Conservation (phyloP, 495 filamentous ascomycete genomes). For the Neurospora sp. region DNA sequence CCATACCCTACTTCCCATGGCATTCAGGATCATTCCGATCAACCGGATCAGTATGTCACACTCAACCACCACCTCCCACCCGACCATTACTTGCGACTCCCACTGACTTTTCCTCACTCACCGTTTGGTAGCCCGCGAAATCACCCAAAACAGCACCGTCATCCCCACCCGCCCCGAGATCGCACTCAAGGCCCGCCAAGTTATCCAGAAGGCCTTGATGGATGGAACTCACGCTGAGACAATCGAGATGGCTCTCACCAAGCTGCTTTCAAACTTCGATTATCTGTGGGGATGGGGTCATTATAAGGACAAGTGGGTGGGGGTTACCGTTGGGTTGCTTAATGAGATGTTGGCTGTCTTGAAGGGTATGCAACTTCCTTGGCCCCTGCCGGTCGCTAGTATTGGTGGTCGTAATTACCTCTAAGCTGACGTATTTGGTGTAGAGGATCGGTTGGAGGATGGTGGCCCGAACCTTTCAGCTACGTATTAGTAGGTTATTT, state of each 20-base stretch:
- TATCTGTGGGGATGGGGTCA: neutral
- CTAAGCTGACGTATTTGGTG: neutral
- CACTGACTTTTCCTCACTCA: neutral
- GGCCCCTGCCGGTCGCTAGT: neutral
- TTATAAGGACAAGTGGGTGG: neutral
- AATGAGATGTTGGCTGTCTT: neutral
- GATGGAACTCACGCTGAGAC: neutral
- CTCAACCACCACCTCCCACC: neutral
- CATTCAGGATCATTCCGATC: neutral
- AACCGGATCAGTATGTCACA: neutral
- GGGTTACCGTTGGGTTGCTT: neutral
- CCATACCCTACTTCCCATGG: neutral
- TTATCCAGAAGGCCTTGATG: neutral
- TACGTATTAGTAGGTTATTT: neutral
- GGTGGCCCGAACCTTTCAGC: neutral
- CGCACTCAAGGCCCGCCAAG: neutral
- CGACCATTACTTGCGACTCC: neutral
- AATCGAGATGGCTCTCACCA: neutral
- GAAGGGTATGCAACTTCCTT: neutral
- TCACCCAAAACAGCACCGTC: neutral
- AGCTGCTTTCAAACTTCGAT: neutral
- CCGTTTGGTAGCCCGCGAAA: neutral
- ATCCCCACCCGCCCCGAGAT: neutral
- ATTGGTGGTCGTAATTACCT: neutral
- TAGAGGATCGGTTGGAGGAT: neutral